Evolutionary conservation across 306 rosid genomes (phyloP), one percentile per base, ranked within the genome.

Genomic region (Castanea mollissima): DNA sequence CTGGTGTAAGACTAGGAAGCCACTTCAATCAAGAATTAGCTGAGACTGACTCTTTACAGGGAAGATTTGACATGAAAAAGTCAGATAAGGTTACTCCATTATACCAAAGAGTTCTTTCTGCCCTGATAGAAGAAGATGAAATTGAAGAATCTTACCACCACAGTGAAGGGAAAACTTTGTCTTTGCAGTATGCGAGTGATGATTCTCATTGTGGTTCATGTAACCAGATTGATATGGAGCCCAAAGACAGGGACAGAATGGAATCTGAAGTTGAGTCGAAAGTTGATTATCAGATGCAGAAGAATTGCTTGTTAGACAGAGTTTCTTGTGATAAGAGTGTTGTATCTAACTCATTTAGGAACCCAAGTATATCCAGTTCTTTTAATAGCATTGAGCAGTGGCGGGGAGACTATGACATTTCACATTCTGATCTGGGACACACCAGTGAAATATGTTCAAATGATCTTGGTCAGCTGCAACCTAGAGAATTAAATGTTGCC

Each of bases 171-270:
- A 92, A 88, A 83, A 87, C 85, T 84, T 76, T 83, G 60, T 88
- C 89, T 76, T 80, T 92, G 52, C 97, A 92, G 80, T 85, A 83
- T 85, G 87, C 87, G 0, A 91, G 97, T 86, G 98, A 94, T 82
- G 97, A 92, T 88, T 94, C 98, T 86, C 93, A 88, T 77, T 89
- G 97, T 79, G 94, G 92, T 73, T 92, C 98, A 55, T 92, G 96
- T 92, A 92, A 88, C 86, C 97, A 81, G 68, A 82, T 83, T 58
- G 98, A 91, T 55, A 82, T 88, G 82, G 98, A 91, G 72, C 87
- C 91, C 85, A 92, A 84, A 91, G 96, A 91, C 80, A 81, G 91
- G 86, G 97, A 92, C 73, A 87, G 88, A 85, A 80, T 91, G 74
- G 97, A 94, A 76, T 88, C 89, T 79, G 98, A 94, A 84, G 96